These are phyloP conservation scores for Microcera coccophila DNA, from an alignment of 2,329 filamentous ascomycete species.

Conservation along the genomic window DNA sequence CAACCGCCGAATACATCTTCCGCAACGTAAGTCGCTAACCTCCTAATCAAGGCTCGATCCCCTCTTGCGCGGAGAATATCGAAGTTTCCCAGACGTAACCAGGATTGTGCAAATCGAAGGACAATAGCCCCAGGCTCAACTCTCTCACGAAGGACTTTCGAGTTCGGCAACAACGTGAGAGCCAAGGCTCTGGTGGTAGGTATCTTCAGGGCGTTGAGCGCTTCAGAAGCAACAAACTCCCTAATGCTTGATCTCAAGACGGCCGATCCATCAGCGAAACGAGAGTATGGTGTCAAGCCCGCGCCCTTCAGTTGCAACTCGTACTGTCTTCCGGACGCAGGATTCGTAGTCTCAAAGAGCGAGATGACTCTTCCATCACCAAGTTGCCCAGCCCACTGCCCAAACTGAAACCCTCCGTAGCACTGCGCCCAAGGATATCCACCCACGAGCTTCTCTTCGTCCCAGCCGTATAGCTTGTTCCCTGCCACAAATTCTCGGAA, in stretches of 20 bases:
- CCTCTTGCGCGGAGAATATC: slow-evolving; percentile 82
- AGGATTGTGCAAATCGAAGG: slow-evolving; percentile 82
- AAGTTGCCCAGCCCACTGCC: slow-evolving; percentile 91
- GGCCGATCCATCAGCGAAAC: slow-evolving; percentile 93
- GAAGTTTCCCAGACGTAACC: slow-evolving; percentile 93
- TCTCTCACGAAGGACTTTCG: slow-evolving; percentile 71
- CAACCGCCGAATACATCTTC: slow-evolving; percentile 86
- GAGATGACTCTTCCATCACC: slow-evolving; percentile 94
- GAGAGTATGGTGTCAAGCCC: slow-evolving; percentile 87
- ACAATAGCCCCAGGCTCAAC: slow-evolving; percentile 91
- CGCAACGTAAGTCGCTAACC: slow-evolving; percentile 75
- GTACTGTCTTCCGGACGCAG: slow-evolving; percentile 66
- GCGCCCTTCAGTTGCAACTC: slow-evolving; percentile 95
- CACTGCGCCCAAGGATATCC: slow-evolving; percentile 98
- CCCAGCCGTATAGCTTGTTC: slow-evolving; percentile 76
- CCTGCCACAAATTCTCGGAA: slow-evolving; percentile 78
- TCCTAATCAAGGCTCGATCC: slow-evolving; percentile 69
- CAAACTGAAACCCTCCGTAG: slow-evolving; percentile 80
- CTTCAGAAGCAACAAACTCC: slow-evolving; percentile 90
- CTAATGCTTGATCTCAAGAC: slow-evolving; percentile 89
- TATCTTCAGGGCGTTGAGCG: slow-evolving; percentile 78
- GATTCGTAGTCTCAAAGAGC: slow-evolving; percentile 83
- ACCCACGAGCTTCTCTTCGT: slow-evolving; percentile 60
- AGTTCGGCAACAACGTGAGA: slow-evolving; percentile 70
- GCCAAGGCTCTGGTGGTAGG: slow-evolving; percentile 84